Base-by-base conservation (phyloP, 2,329 filamentous ascomycete species). In the Teratosphaeria gauchensis region DNA sequence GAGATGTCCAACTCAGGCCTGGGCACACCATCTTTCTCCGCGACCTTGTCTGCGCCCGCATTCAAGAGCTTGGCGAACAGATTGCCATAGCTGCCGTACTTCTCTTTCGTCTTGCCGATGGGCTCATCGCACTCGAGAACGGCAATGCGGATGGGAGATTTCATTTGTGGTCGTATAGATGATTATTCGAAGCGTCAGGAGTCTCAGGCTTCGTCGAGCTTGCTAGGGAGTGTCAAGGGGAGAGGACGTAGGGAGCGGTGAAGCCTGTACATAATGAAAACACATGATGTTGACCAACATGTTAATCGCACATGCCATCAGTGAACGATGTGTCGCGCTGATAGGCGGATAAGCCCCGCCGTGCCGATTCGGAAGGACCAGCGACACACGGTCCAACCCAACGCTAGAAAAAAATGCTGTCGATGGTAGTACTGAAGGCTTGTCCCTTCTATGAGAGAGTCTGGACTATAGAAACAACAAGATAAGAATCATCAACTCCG, bases 71-170 rank as follows among this genome's bases (percentile, higher is more conserved):
- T 75, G 61, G 77, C 75, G 66, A 85, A 78, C 51, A 81, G 81
- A 62, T 84, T 86, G 62, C 84, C 83, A 75, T 96, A 96, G 61
- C 80, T 80, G 56, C 84, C 83, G 73, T 88, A 91, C 67, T 83
- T 83, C 58, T 80, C 80, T 57, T 82, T 76, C 42, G 87, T 83
- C 51, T 81, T 74, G 1, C 84, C 81, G 55, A 88, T 78, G 1
- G 90, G 90, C 1, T 83, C 88, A 75, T 96, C 92, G 77, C 89
- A 87, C 79, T 96, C 90, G 65, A 97, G 85, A 66, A 97, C 82
- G 53, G 92, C 91, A 74, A 96, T 87, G 58, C 89, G 87, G 65
- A 92, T 76, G 48, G 54, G 54, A 30, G 53, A 35, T 24, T 58
- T 53, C 58, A 60, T 60, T 24, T n/a, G 42, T 28, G 35, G 24